Evolutionary conservation across 2,329 filamentous ascomycete genomes (phyloP).

Genomic region (Pyricularia sp.): DNA sequence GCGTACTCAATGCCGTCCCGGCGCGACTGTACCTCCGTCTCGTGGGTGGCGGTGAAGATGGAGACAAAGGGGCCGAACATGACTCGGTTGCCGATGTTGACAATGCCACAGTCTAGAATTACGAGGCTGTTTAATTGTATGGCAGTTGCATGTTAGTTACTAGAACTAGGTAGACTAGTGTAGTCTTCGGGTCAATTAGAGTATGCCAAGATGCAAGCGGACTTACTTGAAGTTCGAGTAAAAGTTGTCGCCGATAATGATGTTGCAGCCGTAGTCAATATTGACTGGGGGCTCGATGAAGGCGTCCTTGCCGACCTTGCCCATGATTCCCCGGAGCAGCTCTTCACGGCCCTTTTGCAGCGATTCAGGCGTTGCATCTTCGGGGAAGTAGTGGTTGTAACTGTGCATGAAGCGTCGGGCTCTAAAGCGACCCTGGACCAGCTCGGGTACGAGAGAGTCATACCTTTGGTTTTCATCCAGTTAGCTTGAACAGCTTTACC

Average conservation of each 20-base stretch:
- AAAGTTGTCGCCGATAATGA: conserved; percentile 46
- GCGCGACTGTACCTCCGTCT: conserved; percentile 43
- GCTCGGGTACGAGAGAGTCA: conserved; percentile 31
- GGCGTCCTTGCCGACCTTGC: conserved; percentile 33
- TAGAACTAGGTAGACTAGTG: no score
- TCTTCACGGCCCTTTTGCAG: conserved; percentile 25
- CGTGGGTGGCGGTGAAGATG: conserved; percentile 60
- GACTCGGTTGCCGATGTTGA: conserved; percentile 57
- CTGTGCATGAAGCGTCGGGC: conserved; percentile 42
- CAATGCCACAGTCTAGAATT: conserved; percentile 60
- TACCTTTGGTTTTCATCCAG: conserved; percentile 25
- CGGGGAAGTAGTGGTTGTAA: conserved; percentile 48
- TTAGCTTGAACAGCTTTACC: not conserved
- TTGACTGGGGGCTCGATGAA: conserved; percentile 49
- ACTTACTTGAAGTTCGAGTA: conserved; percentile 47
- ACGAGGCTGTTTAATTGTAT: conserved; percentile 26
- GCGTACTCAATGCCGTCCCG: conserved; percentile 34
- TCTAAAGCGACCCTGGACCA: conserved; percentile 36
- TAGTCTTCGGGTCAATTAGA: not conserved
- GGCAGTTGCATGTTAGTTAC: not conserved
- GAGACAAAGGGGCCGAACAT: conserved; percentile 59
- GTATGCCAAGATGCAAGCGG: not conserved
- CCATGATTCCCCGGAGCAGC: conserved; percentile 36
- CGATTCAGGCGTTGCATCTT: conserved; percentile 27
- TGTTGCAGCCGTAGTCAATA: conserved; percentile 55